Conservation (phyloP, 2,329 filamentous ascomycete species). For the Cladosporium sp. region DNA sequence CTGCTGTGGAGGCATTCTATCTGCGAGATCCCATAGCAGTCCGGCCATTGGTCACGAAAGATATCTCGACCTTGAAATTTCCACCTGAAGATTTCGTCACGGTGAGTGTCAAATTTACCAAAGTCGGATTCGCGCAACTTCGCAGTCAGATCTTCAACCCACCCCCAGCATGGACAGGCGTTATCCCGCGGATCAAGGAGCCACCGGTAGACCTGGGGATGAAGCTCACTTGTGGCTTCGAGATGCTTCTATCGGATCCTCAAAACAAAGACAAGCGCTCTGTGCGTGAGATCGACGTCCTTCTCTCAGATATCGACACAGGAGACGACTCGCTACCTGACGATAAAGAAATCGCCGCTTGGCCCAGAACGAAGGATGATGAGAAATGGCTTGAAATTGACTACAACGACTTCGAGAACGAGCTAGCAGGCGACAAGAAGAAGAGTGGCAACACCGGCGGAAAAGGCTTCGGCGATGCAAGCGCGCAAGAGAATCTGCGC, state of each 20-base stretch:
- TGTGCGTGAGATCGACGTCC: conserved; percentile 73
- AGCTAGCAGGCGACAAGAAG: conserved; percentile 61
- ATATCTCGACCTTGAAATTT: conserved; percentile 62
- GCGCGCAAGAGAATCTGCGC: conserved; percentile 73
- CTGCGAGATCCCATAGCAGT: conserved; percentile 79
- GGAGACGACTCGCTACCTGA: conserved; percentile 72
- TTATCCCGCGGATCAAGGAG: conserved; percentile 42
- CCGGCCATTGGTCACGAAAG: conserved; percentile 64
- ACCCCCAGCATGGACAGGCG: conserved; percentile 59
- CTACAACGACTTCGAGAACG: conserved; percentile 83
- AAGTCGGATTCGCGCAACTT: conserved; percentile 86
- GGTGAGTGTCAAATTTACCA: conserved; percentile 79
- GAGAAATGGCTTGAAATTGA: conserved; percentile 92
- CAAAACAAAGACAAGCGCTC: conserved; percentile 68
- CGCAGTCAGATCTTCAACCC: conserved; percentile 78
- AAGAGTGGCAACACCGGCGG: conserved; percentile 18
- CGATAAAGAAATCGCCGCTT: conserved; percentile 70
- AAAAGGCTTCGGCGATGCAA: conserved; percentile 61
- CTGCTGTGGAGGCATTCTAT: conserved; percentile 90
- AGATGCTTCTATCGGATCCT: conserved; percentile 75
- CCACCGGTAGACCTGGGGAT: conserved; percentile 70
- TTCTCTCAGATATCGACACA: conserved; percentile 73
- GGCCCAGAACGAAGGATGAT: conserved; percentile 74
- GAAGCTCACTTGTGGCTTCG: conserved; percentile 87
- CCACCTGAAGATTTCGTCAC: conserved; percentile 77